phyloP scores from a whole-genome alignment of 345 rosid genomes.

The Corchorus olitorius region DNA sequence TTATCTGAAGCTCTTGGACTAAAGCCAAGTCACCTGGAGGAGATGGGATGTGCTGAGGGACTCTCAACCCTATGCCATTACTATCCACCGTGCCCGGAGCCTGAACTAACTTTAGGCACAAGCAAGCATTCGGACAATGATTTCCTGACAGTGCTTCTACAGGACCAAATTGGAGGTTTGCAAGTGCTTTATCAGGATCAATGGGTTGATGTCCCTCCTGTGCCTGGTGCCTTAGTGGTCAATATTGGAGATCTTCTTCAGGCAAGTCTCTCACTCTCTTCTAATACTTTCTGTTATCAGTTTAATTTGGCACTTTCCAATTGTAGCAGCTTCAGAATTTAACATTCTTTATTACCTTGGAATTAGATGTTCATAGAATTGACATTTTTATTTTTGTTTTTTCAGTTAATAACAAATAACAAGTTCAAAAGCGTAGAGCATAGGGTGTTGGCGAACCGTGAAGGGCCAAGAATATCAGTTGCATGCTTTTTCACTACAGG shows the following conservation, averaged over 20 bases:
- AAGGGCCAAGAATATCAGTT: constrained; percentile 47
- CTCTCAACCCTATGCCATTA: constrained; percentile 44
- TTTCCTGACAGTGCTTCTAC: constrained; percentile 56
- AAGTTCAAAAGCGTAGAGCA: constrained; percentile 50
- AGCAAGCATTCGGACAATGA: constrained; percentile 47
- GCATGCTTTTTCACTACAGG: constrained; percentile 38
- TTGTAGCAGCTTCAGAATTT: not conserved
- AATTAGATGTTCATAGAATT: not conserved
- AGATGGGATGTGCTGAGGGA: constrained; percentile 33
- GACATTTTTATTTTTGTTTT: not conserved
- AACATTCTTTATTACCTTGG: not conserved
- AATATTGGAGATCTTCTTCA: constrained; percentile 31
- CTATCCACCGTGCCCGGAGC: constrained; percentile 64
- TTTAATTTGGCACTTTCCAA: not conserved
- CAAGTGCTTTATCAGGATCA: constrained; percentile 28
- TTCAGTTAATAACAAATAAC: constrained; percentile 52
- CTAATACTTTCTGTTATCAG: constrained; percentile 11
- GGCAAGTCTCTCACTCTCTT: constrained; percentile 42
- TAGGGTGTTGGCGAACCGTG: constrained; percentile 41
- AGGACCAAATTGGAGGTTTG: constrained; percentile 32
- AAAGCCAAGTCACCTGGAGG: constrained; percentile 32
- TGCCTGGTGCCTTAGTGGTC: constrained; percentile 26
- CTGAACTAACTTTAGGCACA: constrained; percentile 56
- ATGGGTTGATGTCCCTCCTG: constrained; percentile 28
- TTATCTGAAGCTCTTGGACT: constrained; percentile 50